Evolutionary conservation across 73 alveolate species (phyloP), one percentile per base, ranked within the genome.

Genomic region (Urostyla sp.): DNA sequence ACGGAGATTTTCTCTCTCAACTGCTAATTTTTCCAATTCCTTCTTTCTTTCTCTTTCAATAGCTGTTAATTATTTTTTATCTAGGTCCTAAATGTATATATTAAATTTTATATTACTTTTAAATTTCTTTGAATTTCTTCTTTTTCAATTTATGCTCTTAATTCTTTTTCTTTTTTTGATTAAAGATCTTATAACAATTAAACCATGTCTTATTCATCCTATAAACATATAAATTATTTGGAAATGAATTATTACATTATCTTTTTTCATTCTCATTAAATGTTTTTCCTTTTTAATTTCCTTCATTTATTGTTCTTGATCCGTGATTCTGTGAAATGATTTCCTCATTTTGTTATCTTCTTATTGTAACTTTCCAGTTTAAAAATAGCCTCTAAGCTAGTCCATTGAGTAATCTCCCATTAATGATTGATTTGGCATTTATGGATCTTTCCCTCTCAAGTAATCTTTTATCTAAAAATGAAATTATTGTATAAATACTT

Each of bases 131-230:
- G 44, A 10, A 92, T 92, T 37, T 87, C 92, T 54, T 92, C 98
- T 75, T 92, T 92, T 38, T 92, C 98, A 11, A 88, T 57, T 56
- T 81, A 58, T 37, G 95, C 96, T 43, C 95, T 87, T 2, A 90
- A 63, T 55, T 92, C 98, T 38, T 84, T 80, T 66, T 92, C 98
- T 75, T 90, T 92, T 34, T 75, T 80, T 37, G 38, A 35, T 81
- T 92, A 94, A 21, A 92, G 84, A 16, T 92, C 98, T 79, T 77
- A 74, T 35, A 92, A 79, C 27, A 92, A 72, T 24, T 87, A 95
- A 46, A 84, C 77, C 18, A 92, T 36, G 13, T 67, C 94, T 23
- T 67, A 67, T 54, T 84, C 92, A 58, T 90, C 96, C 66, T 90
- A n/a, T n/a, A n/a, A n/a, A n/a, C n/a, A n/a, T n/a, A n/a, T n/a